These are phyloP conservation scores for Plenodomus lindquistii DNA, from an alignment of 2,329 filamentous ascomycete genomes.

Conservation along the genomic window DNA sequence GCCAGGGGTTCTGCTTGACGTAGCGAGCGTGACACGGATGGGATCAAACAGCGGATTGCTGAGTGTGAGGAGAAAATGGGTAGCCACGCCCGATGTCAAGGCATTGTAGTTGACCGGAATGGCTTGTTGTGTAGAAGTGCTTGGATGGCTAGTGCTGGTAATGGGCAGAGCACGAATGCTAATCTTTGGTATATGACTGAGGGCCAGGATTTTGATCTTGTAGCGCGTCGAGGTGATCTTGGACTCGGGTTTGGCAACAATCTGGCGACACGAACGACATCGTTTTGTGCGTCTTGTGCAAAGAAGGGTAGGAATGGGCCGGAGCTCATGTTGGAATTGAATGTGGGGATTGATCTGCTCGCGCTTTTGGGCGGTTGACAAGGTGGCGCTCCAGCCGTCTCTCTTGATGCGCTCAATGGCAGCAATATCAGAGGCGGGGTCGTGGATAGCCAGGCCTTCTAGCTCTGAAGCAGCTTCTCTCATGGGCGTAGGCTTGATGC, in stretches of 20 bases:
- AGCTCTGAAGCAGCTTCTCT: constrained; percentile 72
- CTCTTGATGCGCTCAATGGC: constrained; percentile 60
- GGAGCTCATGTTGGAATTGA: constrained; percentile 73
- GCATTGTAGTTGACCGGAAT: constrained; percentile 49
- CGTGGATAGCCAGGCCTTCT: constrained; percentile 71
- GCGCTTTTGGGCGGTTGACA: constrained; percentile 56
- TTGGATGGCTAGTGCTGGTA: constrained; percentile 18
- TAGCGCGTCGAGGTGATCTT: constrained; percentile 89
- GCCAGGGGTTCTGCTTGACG: constrained; percentile 58
- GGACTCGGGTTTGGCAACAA: constrained; percentile 89
- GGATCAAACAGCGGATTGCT: constrained; percentile 93
- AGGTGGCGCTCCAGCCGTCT: constrained; percentile 69
- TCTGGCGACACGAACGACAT: constrained; percentile 89
- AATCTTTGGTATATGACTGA: constrained; percentile 82
- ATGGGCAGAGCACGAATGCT: constrained; percentile 66
- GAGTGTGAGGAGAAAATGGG: constrained; percentile 86
- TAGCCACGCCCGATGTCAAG: constrained; percentile 55
- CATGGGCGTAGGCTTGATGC: constrained; percentile 72
- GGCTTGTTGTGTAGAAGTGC: constrained; percentile 2
- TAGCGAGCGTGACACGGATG: constrained; percentile 84
- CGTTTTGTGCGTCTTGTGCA: constrained; percentile 93
- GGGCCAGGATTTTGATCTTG: constrained; percentile 86
- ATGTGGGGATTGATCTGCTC: constrained; percentile 55
- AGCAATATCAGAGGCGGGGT: constrained; percentile 62
- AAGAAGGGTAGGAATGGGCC: constrained; percentile 79